Evolutionary conservation across 495 filamentous ascomycete genomes (phyloP).

Genomic region (Tuber umbilicatum): DNA sequence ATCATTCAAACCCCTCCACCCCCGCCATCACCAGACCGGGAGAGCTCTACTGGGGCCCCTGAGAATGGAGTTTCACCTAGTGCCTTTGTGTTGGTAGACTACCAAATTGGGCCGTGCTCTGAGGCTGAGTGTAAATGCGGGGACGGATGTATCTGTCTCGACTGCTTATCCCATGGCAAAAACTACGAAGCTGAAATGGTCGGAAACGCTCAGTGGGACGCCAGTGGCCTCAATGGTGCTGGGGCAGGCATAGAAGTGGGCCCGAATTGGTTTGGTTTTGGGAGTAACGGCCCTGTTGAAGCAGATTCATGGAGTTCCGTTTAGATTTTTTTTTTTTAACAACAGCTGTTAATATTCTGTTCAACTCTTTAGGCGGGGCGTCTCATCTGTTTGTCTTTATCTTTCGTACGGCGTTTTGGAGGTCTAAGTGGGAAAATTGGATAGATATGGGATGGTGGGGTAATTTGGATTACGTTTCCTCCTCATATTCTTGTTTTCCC

Average conservation of each 20-base stretch:
- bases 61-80: slow-evolving; percentile 32
- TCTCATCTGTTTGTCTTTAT: not conserved
- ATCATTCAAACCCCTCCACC: slow-evolving; percentile 9
- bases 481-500: not conserved
- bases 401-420: not conserved
- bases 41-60: slow-evolving; percentile 20
- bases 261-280: not conserved
- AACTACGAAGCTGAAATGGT: slow-evolving; percentile 18
- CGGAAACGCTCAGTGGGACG: not conserved
- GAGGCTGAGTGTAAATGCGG: slow-evolving; percentile 37
- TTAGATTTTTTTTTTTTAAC: not conserved
- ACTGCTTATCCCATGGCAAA: slow-evolving; percentile 37
- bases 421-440: not conserved
- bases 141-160: slow-evolving; percentile 36
- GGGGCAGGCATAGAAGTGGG: not conserved
- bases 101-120: slow-evolving; percentile 32
- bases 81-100: slow-evolving; percentile 35
- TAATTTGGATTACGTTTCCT: not conserved
- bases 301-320: not conserved
- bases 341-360: not conserved
- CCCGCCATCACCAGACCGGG: slow-evolving; percentile 23
- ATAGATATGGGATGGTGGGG: not conserved
- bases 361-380: not conserved
- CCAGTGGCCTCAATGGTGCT: not conserved
- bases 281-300: not conserved